phyloP scores from a whole-genome alignment of 2,329 filamentous ascomycete species.

The Helicocarpus griseus region DNA sequence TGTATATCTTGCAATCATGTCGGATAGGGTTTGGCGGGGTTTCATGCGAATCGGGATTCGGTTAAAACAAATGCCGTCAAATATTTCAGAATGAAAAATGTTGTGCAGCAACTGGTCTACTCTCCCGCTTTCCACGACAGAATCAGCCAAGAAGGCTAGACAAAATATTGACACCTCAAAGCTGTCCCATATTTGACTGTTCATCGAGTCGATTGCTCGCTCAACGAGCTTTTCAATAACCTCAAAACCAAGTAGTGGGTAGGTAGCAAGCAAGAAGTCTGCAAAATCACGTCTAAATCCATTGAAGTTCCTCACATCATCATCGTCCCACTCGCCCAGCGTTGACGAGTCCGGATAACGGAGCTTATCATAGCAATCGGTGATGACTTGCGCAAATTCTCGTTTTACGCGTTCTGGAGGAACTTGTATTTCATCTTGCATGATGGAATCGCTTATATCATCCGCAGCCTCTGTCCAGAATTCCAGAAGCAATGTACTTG shows the following conservation, averaged over 20 bases:
- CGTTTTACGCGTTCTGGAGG: slow-evolving; percentile 24
- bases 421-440: slow-evolving; percentile 20
- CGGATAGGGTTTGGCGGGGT: slow-evolving; percentile 32
- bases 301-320: slow-evolving; percentile 34
- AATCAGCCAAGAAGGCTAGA: slow-evolving; percentile 35
- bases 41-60: slow-evolving; percentile 25
- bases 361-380: slow-evolving; percentile 34
- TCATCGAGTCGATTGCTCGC: slow-evolving; percentile 24
- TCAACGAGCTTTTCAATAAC: slow-evolving; percentile 34
- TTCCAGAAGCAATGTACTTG: slow-evolving; percentile 29
- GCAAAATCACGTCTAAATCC: slow-evolving; percentile 36
- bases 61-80: slow-evolving; percentile 24
- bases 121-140: slow-evolving; percentile 35
- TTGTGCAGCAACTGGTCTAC: slow-evolving; percentile 32
- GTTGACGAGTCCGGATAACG: slow-evolving; percentile 27
- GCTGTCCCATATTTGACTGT: slow-evolving; percentile 29
- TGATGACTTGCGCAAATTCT: slow-evolving; percentile 30
- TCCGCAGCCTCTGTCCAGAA: slow-evolving; percentile 35
- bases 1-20: slow-evolving; percentile 35
- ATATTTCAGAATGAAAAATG: slow-evolving; percentile 30
- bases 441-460: slow-evolving; percentile 23
- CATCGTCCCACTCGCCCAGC: slow-evolving; percentile 30
- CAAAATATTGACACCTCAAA: slow-evolving; percentile 38
- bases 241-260: slow-evolving; percentile 33
- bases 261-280: slow-evolving; percentile 36